Evolutionary conservation across 768 basidiomycete genomes (phyloP).

Genomic region (Tylopilus rubrobrunneus): DNA sequence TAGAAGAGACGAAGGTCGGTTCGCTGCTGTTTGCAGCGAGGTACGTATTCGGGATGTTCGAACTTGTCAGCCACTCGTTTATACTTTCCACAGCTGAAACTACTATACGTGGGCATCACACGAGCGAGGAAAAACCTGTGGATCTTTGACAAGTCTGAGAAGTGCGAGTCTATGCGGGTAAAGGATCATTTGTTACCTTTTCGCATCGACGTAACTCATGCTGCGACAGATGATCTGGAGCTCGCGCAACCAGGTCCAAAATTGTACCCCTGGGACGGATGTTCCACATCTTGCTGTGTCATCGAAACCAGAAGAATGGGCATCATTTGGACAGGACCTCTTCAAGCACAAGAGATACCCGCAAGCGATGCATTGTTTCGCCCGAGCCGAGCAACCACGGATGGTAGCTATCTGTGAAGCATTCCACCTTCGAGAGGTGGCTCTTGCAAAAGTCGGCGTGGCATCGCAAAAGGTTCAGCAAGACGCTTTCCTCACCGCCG

Average conservation of each 20-base stretch:
- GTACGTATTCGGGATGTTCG: slow-evolving; percentile 28
- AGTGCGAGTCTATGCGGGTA: slow-evolving; percentile 56
- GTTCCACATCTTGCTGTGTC: slow-evolving; percentile 52
- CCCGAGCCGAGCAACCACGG: slow-evolving; percentile 40
- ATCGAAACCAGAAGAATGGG: slow-evolving; percentile 50
- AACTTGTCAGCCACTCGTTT: not conserved
- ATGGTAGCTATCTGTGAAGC: slow-evolving; percentile 36
- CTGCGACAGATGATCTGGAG: slow-evolving; percentile 48
- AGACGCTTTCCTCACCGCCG: slow-evolving; percentile 43
- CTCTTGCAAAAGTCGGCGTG: slow-evolving; percentile 33
- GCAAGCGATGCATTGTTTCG: slow-evolving; percentile 54
- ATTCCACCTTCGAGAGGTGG: slow-evolving; percentile 51
- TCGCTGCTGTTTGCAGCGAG: slow-evolving; percentile 56
- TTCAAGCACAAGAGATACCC: slow-evolving; percentile 40
- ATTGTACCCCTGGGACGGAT: slow-evolving; percentile 44
- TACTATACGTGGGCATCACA: slow-evolving; percentile 68
- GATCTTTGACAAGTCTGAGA: slow-evolving; percentile 61
- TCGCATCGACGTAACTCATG: not conserved
- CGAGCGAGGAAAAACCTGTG: slow-evolving; percentile 66
- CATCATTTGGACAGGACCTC: slow-evolving; percentile 34
- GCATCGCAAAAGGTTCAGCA: slow-evolving; percentile 20
- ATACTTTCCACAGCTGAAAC: slow-evolving; percentile 47
- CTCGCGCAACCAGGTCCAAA: slow-evolving; percentile 41
- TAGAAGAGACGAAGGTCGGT: slow-evolving; percentile 40
- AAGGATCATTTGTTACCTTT: not conserved